These are phyloP conservation scores for Boletus rubescentipes DNA, from an alignment of 768 basidiomycete genomes.

Conservation along the genomic window DNA sequence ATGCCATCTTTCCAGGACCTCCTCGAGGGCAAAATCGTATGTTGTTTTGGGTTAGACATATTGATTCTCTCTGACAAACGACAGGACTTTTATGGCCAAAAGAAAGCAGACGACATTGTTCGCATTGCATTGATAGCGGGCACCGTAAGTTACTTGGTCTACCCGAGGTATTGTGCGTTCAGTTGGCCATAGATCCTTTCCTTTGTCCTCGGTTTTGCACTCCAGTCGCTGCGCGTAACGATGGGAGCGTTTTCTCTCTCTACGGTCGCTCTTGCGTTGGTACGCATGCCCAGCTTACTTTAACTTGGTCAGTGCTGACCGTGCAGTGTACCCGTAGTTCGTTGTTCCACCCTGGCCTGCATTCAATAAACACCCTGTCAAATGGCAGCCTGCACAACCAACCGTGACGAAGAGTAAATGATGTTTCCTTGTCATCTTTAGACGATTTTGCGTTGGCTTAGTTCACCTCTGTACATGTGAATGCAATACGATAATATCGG, in stretches of 20 bases:
- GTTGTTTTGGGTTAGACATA: neutral
- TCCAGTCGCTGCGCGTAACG: slow-evolving; percentile 27
- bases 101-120: slow-evolving; percentile 22
- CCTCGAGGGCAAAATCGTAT: slow-evolving; percentile 32
- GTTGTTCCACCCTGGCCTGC: slow-evolving; percentile 70
- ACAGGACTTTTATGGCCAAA: slow-evolving; percentile 35
- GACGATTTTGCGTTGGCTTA: neutral
- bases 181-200: slow-evolving; percentile 25
- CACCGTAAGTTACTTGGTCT: slow-evolving; percentile 20
- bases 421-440: slow-evolving; percentile 1
- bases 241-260: slow-evolving; percentile 23
- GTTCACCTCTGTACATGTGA: neutral
- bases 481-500: neutral
- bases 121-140: slow-evolving; percentile 23
- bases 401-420: slow-evolving; percentile 21
- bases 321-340: slow-evolving; percentile 35
- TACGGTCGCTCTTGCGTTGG: slow-evolving; percentile 23
- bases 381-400: slow-evolving; percentile 26
- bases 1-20: slow-evolving; percentile 28
- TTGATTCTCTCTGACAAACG: slow-evolving; percentile 1
- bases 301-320: neutral
- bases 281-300: slow-evolving; percentile 1
- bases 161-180: neutral
- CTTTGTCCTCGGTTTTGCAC: slow-evolving; percentile 29
- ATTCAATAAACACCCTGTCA: slow-evolving; percentile 24